phyloP scores from a whole-genome alignment of 495 filamentous ascomycete genomes.

The Penicillium coffeae region DNA sequence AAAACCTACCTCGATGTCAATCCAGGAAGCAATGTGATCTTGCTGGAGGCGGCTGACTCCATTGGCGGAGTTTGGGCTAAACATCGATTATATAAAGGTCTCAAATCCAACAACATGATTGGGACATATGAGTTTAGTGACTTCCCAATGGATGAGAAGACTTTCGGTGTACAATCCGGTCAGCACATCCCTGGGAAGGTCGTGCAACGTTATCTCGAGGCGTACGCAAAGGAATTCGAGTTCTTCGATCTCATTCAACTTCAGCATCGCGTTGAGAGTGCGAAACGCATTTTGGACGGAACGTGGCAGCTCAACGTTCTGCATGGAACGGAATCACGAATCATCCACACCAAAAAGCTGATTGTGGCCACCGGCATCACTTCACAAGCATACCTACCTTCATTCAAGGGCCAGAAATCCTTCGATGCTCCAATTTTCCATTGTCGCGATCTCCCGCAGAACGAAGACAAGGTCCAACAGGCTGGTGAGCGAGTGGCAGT shows the following conservation, averaged over 20 bases:
- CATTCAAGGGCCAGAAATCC: constrained; percentile 41
- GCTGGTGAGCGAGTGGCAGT: constrained; percentile 48
- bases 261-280: constrained; percentile 47
- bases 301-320: constrained; percentile 39
- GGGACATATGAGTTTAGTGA: constrained; percentile 69
- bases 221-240: constrained; percentile 56
- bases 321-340: constrained; percentile 7
- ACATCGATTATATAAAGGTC: constrained; percentile 60
- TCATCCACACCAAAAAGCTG: constrained; percentile 53
- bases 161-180: constrained; percentile 55
- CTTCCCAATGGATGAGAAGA: constrained; percentile 63
- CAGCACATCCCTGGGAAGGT: constrained; percentile 67
- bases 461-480: constrained; percentile 33
- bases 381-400: constrained; percentile 54
- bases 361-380: constrained; percentile 70
- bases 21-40: constrained; percentile 42
- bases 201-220: constrained; percentile 62
- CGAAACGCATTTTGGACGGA: constrained; percentile 39
- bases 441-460: constrained; percentile 50
- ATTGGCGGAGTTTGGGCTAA: constrained; percentile 71
- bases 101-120: constrained; percentile 61
- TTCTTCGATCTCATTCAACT: constrained; percentile 53
- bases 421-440: constrained; percentile 63
- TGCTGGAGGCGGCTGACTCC: constrained; percentile 53
- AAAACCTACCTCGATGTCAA: constrained; percentile 57